These are phyloP conservation scores for Lepidium africanum DNA, from an alignment of 345 rosid species.

Conservation along the genomic window DNA sequence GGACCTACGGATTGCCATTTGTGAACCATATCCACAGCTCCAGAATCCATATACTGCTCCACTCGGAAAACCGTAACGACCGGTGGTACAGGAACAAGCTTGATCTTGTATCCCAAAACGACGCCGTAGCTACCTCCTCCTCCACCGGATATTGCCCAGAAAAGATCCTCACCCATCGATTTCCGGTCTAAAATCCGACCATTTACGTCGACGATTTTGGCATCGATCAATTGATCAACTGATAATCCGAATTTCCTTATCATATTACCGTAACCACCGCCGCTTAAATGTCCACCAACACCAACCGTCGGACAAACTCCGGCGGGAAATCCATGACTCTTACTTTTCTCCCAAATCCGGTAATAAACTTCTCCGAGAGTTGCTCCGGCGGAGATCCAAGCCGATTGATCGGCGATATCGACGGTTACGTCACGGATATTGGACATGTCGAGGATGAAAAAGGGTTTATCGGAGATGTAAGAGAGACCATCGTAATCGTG, in stretches of 20 bases:
- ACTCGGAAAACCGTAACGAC: constrained; percentile 46
- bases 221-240: constrained; percentile 43
- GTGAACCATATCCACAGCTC: constrained; percentile 34
- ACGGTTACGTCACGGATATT: constrained; percentile 33
- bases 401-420: constrained; percentile 21
- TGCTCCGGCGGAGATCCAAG: constrained; percentile 54
- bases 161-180: constrained; percentile 55
- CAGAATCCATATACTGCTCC: constrained; percentile 25
- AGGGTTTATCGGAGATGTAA: constrained; percentile 40
- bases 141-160: constrained; percentile 60
- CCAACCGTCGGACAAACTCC: constrained; percentile 65
- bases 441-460: constrained; percentile 53
- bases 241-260: constrained; percentile 48
- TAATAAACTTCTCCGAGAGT: constrained; percentile 53
- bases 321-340: constrained; percentile 43
- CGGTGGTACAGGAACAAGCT: constrained; percentile 45
- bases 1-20: constrained; percentile 58
- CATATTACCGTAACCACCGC: constrained; percentile 58
- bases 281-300: constrained; percentile 60
- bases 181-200: constrained; percentile 40
- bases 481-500: constrained; percentile 53
- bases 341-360: constrained; percentile 37
- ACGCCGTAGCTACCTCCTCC: constrained; percentile 60
- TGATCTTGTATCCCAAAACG: constrained; percentile 39
- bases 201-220: constrained; percentile 48